Percentiles rank a stretch among this genome's conserved stretches.
Conservation (phyloP, 1,139 yeast genomes). For the Scheffersomyces parashehatae region DNA sequence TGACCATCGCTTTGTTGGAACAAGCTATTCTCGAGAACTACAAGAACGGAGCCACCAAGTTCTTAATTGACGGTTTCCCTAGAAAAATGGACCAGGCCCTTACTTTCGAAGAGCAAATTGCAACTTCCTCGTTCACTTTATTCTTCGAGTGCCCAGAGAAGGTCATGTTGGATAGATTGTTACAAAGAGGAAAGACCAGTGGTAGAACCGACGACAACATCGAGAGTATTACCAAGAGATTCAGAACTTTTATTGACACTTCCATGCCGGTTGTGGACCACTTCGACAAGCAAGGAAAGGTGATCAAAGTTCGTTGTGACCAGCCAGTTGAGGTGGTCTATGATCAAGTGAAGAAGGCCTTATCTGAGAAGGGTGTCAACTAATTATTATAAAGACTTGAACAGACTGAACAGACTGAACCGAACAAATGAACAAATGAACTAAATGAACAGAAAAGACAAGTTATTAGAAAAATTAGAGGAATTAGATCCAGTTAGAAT, state of each 20-base stretch:
- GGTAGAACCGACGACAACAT: slow-evolving; percentile 93
- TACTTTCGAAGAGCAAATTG: slow-evolving; percentile 82
- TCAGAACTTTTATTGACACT: slow-evolving; percentile 81
- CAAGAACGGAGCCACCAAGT: slow-evolving; percentile 53
- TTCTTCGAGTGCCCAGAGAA: slow-evolving; percentile 94
- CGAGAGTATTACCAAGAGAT: slow-evolving; percentile 87
- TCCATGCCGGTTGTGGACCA: slow-evolving; percentile 94
- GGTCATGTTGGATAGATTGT: slow-evolving; percentile 80
- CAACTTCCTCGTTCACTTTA: slow-evolving; percentile 73
- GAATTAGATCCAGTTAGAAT: neutral
- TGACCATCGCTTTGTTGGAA: slow-evolving; percentile 79
- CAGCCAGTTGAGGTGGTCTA: slow-evolving; percentile 80
- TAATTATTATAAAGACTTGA: too few species aligned
- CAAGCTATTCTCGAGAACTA: slow-evolving; percentile 68
- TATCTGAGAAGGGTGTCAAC: slow-evolving; percentile 20
- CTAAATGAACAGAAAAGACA: neutral
- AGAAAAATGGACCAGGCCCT: slow-evolving; percentile 97
- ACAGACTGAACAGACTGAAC: too few species aligned
- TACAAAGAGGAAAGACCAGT: slow-evolving; percentile 91
- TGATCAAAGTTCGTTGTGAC: slow-evolving; percentile 77
- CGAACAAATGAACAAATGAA: neutral
- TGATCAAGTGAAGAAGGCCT: slow-evolving; percentile 63
- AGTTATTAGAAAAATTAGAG: neutral
- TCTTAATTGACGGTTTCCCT: slow-evolving; percentile 94
- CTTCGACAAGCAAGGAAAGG: slow-evolving; percentile 73